phyloP scores from a whole-genome alignment of 139 green algal species.

The Chloropicon primus region DNA sequence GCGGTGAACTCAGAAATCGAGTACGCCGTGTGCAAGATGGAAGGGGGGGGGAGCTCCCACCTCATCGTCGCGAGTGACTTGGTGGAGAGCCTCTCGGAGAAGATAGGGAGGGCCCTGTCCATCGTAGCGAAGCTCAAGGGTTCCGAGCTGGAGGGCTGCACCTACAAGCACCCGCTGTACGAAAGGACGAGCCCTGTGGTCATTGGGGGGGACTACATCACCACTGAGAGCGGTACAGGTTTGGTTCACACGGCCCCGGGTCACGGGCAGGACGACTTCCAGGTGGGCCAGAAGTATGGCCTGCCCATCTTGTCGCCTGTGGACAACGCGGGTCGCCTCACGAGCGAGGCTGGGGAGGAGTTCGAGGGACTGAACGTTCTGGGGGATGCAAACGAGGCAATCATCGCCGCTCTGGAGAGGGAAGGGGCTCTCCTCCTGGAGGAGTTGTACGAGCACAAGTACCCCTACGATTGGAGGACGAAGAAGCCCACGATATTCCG shows the following conservation, averaged over 20 bases:
- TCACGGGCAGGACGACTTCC: constrained; percentile 73
- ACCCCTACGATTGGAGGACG: constrained; percentile 98
- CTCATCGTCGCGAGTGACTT: constrained; percentile 72
- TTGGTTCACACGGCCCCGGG: constrained; percentile 93
- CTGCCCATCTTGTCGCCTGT: constrained; percentile 85
- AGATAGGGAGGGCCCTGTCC: constrained; percentile 41
- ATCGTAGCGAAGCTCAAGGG: constrained; percentile 41
- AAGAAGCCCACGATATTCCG: constrained; percentile 99
- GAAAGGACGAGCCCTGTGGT: constrained; percentile 65
- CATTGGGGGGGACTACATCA: constrained; percentile 97
- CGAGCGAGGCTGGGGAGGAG: constrained; percentile 31
- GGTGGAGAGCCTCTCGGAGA: constrained; percentile 44
- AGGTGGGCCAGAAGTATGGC: constrained; percentile 67
- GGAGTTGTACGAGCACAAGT: constrained; percentile 94
- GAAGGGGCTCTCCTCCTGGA: constrained; percentile 57
- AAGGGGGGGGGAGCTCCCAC: constrained; percentile 1
- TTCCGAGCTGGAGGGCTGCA: constrained; percentile 53
- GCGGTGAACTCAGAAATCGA: constrained; percentile 82
- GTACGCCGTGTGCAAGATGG: constrained; percentile 61
- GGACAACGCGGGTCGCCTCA: constrained; percentile 89
- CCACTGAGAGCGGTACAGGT: constrained; percentile 86
- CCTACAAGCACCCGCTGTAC: constrained; percentile 84
- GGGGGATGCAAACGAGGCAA: constrained; percentile 68
- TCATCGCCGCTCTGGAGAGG: constrained; percentile 52
- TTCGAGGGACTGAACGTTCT: constrained; percentile 75